Percentiles rank a stretch among this genome's conserved stretches.
phyloP scores from a whole-genome alignment of 768 basidiomycete species.

The Suillus subluteus region DNA sequence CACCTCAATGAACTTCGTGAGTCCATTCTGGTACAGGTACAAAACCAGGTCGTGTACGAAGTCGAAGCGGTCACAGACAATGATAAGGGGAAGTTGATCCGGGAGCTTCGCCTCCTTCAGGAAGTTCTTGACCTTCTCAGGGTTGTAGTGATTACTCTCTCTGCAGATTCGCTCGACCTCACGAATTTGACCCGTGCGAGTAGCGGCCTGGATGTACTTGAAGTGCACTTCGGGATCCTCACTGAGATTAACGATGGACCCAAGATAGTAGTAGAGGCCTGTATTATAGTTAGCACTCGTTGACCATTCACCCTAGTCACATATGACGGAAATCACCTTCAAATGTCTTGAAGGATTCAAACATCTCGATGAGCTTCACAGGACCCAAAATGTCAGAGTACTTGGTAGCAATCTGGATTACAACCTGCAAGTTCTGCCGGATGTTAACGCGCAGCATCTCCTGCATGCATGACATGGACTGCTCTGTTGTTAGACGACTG shows the following conservation, averaged over 20 bases:
- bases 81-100: conserved; percentile 98
- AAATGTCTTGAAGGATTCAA: conserved; percentile 96
- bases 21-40: conserved; percentile 97
- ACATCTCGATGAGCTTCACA: conserved; percentile 97
- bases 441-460: conserved; percentile 98
- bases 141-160: conserved; percentile 96
- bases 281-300: conserved; percentile 1
- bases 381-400: conserved; percentile 98
- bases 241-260: conserved; percentile 95
- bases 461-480: conserved; percentile 93
- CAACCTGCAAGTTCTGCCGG: conserved; percentile 94
- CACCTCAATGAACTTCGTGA: conserved; percentile 98
- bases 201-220: conserved; percentile 99
- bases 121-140: conserved; percentile 99
- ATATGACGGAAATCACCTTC: conserved; percentile 58
- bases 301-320: not conserved
- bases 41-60: conserved; percentile 99
- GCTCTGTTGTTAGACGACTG: conserved; percentile 94
- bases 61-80: conserved; percentile 99
- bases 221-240: conserved; percentile 98
- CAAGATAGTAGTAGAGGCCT: conserved; percentile 98
- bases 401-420: conserved; percentile 97
- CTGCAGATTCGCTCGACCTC: conserved; percentile 99
- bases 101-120: conserved; percentile 96
- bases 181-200: conserved; percentile 95